Evolutionary conservation across 148 eudicot species (phyloP).

Genomic region (Camellia sinensis): DNA sequence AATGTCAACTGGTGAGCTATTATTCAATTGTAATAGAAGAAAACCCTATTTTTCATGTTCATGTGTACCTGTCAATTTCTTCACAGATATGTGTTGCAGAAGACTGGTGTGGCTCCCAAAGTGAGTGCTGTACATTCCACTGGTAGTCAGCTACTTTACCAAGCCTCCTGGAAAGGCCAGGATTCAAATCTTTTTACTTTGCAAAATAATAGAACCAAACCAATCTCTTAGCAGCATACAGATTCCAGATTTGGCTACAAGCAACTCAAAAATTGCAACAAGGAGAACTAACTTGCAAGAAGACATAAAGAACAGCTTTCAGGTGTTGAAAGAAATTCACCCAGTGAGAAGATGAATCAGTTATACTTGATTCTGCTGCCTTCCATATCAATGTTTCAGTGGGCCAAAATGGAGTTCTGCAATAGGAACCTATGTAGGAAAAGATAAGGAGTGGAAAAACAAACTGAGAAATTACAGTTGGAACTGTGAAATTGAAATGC

Average conservation of each 20-base stretch:
- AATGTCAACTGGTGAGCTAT: background rate
- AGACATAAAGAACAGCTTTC: background rate
- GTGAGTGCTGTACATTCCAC: background rate
- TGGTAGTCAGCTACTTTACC: background rate
- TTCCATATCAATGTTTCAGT: background rate
- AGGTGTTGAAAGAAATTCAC: background rate
- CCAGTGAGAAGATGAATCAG: background rate
- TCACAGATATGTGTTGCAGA: background rate
- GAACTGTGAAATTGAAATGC: background rate
- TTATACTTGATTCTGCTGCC: background rate
- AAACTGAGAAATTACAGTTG: background rate
- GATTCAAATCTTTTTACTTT: background rate
- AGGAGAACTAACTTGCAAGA: no score
- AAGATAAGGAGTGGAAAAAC: no score
- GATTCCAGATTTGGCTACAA: background rate
- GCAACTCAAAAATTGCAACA: background rate
- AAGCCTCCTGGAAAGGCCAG: conserved; percentile 8
- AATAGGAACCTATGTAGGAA: no score
- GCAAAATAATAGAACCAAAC: background rate
- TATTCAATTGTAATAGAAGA: background rate
- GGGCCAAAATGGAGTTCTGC: background rate
- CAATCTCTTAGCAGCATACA: background rate
- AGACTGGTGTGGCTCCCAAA: background rate
- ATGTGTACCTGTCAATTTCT: conserved; percentile 7
- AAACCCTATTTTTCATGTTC: background rate